phyloP scores from a whole-genome alignment of 1,284 basidiomycete species.

The Apiotrichum veenhuisii region DNA sequence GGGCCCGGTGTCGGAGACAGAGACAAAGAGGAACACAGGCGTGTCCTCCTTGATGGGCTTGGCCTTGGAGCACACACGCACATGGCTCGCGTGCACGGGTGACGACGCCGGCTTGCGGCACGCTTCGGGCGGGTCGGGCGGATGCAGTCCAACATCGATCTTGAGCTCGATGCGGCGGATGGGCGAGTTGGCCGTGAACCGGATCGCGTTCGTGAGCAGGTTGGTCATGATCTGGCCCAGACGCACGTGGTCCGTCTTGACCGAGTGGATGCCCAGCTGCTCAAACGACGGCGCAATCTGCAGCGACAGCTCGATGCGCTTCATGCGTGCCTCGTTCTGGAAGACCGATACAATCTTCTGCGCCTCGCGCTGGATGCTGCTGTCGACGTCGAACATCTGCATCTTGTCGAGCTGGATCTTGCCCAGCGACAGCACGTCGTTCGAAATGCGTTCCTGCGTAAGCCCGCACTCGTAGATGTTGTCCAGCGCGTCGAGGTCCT shows the following conservation, averaged over 20 bases:
- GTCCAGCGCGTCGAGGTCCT: constrained; percentile 22
- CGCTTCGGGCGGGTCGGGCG: constrained; percentile 12
- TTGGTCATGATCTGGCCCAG: constrained; percentile 33
- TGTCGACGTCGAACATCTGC: constrained; percentile 28
- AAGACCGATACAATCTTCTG: constrained; percentile 35
- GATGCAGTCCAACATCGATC: constrained; percentile 22
- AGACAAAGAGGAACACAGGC: constrained; percentile 19
- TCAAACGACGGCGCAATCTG: constrained; percentile 7
- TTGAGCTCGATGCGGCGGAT: constrained; percentile 8
- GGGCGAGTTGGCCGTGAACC: constrained; percentile 20
- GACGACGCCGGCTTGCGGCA: constrained; percentile 10
- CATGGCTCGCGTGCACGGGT: background rate
- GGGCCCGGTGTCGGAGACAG: constrained; percentile 28
- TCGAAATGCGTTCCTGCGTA: constrained; percentile 46
- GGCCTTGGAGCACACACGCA: too few relatives aligned
- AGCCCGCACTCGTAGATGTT: constrained; percentile 33
- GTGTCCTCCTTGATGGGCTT: constrained; percentile 7
- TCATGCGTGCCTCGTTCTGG: constrained; percentile 42
- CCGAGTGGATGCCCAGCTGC: constrained; percentile 1
- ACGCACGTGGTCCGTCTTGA: constrained; percentile 29
- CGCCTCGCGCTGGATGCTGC: constrained; percentile 28
- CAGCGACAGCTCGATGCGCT: constrained; percentile 26
- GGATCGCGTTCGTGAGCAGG: constrained; percentile 31
- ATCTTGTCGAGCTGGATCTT: constrained; percentile 39
- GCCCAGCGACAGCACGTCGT: constrained; percentile 46